A percentile compares a stretch with the other conserved stretches of the same genome.
Evolutionary conservation across 2,329 filamentous ascomycete species (phyloP).

Genomic region (Cladophialophora psammophila): DNA sequence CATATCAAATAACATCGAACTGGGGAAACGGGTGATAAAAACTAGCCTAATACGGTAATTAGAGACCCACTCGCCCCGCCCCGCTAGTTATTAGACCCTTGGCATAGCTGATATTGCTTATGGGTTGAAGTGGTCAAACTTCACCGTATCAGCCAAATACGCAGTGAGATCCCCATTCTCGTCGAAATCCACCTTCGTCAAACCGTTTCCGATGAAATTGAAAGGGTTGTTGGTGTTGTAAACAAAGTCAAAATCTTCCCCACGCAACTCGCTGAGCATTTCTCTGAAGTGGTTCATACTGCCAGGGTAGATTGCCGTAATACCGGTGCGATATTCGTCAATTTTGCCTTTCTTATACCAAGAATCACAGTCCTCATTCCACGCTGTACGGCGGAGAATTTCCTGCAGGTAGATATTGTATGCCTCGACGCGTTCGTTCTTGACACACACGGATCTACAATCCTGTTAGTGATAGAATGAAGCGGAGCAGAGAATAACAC

Average conservation of each 20-base stretch:
- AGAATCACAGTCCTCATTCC: neutral
- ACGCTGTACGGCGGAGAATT: neutral
- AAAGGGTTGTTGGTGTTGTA: neutral
- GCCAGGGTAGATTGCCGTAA: neutral
- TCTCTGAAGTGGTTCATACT: conserved; percentile 3
- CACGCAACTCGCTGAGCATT: neutral
- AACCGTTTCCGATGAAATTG: neutral
- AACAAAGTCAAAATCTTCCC: neutral
- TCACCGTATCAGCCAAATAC: neutral
- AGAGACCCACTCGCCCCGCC: too few relatives aligned
- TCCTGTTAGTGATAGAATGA: neutral
- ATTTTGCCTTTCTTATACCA: neutral
- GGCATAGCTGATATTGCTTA: neutral
- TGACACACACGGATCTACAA: neutral
- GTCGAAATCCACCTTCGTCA: neutral
- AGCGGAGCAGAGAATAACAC: neutral
- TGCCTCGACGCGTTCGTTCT: neutral
- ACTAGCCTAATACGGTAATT: too few relatives aligned
- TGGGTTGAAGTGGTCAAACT: neutral
- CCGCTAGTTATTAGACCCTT: too few relatives aligned
- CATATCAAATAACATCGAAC: too few relatives aligned
- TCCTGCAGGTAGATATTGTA: neutral
- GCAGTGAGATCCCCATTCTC: neutral
- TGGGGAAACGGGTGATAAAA: too few relatives aligned
- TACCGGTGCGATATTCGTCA: conserved; percentile 1